Base-by-base conservation (phyloP, 2,329 filamentous ascomycete genomes). In the Aspergillus tamarii region DNA sequence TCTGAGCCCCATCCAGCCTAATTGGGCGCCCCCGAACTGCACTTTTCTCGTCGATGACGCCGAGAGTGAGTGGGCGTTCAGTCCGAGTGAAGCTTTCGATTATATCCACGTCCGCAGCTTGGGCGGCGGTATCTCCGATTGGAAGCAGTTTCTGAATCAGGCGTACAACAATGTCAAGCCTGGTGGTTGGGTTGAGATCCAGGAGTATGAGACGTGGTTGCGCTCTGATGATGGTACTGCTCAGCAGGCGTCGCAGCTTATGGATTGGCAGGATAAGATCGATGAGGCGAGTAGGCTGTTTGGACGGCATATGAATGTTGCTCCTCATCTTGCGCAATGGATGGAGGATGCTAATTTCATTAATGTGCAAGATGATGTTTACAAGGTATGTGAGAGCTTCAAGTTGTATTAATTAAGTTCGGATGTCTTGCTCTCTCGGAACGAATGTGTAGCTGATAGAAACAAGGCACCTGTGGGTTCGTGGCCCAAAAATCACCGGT, bases 21-120 rank as follows among this genome's bases (percentile, higher is more conserved):
- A 58, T 63, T 77, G 72, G 68, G 80, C 84, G 3, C 83, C 84
- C 2, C 77, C 82, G 0, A 86, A 87, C 59, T 77, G 84, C 4
- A 71, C 74, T 10, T 86, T 86, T 66, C 79, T 81, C n/a, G 83
- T 81, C 30, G 78, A 80, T 43, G 79, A 81, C 39, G 75, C 72
- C 7, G 78, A 81, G 66, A 74, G 75, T 54, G 76, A 79, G 28
- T 81, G 78, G 79, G 69, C 76, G 0, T 81, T 76, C 54, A 66
- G 71, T 69, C 69, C 79, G 69, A 68, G 76, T 4, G 73, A 76
- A 52, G 52, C 69, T 0, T 81, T 81, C 57, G 79, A 81, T 60
- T 79, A 74, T 60, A 77, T 81, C 45, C 79, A 80, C 60, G 72
- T 71, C 39, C 74, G 78, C 12, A 74, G 70, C 53, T 60, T 80